Conservation (phyloP, 2,329 filamentous ascomycete genomes). For the Coniochaeta sp. region DNA sequence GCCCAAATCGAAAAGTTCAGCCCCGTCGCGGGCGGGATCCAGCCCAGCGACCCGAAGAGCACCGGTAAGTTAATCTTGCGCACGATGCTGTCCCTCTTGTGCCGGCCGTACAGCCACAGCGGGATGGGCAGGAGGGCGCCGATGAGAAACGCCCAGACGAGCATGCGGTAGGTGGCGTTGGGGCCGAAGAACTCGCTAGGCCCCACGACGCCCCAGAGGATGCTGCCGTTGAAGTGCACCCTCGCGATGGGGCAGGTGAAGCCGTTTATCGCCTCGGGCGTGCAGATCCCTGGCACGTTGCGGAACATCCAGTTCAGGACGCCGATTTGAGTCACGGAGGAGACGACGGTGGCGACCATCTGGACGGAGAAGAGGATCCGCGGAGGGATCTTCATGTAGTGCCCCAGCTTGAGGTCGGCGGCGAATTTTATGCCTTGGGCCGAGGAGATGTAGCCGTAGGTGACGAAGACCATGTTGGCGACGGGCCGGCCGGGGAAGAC, state of each 20-base stretch:
- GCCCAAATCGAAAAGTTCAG: slow-evolving; percentile 54
- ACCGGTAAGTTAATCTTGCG: slow-evolving; percentile 49
- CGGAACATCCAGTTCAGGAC: slow-evolving; percentile 36
- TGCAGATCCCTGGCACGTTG: slow-evolving; percentile 42
- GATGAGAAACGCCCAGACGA: slow-evolving; percentile 42
- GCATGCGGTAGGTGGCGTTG: slow-evolving; percentile 39
- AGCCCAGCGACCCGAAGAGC: slow-evolving; percentile 46
- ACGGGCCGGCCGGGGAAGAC: slow-evolving; percentile 50
- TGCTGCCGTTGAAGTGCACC: slow-evolving; percentile 47
- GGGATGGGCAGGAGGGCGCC: slow-evolving; percentile 41
- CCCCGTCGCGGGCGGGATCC: slow-evolving; percentile 53
- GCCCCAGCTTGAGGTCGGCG: slow-evolving; percentile 27
- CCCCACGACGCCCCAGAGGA: slow-evolving; percentile 52
- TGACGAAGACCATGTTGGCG: slow-evolving; percentile 51
- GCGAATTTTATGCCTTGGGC: slow-evolving; percentile 27
- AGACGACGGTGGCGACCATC: slow-evolving; percentile 32
- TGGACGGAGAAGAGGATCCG: slow-evolving; percentile 31
- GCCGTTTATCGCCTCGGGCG: slow-evolving; percentile 30
- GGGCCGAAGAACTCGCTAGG: slow-evolving; percentile 44
- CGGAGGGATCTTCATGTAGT: slow-evolving; percentile 35
- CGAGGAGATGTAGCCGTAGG: slow-evolving; percentile 33
- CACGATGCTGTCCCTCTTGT: slow-evolving; percentile 21
- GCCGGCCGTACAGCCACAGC: slow-evolving; percentile 20
- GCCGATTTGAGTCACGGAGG: slow-evolving; percentile 37
- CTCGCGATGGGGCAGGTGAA: slow-evolving; percentile 44